phyloP scores from a whole-genome alignment of 768 basidiomycete species.

The Lactarius evosmus region DNA sequence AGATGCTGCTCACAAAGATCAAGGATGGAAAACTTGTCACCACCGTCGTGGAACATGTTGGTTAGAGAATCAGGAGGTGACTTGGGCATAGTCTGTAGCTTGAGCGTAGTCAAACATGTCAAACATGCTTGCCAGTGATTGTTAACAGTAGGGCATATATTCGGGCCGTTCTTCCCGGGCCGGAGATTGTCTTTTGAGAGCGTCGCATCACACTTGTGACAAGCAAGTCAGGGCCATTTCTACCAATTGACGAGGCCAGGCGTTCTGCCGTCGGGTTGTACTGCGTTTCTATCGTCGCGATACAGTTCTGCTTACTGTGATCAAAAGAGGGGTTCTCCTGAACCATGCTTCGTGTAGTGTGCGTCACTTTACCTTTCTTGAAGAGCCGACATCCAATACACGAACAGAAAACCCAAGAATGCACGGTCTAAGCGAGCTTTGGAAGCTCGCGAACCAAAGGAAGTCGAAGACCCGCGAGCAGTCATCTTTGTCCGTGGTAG shows the following conservation, averaged over 20 bases:
- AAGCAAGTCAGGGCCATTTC: neutral
- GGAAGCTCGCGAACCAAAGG: constrained; percentile 83
- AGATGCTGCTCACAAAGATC: constrained; percentile 90
- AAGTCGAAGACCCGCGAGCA: constrained; percentile 83
- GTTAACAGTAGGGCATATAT: too few relatives aligned
- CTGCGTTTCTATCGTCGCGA: neutral
- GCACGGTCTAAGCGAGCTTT: constrained; percentile 89
- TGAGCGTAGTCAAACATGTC: neutral
- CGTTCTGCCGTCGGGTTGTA: neutral
- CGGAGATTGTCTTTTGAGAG: neutral
- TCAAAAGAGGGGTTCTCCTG: neutral
- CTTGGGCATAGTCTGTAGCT: neutral
- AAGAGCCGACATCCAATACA: neutral
- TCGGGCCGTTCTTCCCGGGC: neutral
- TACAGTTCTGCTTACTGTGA: neutral
- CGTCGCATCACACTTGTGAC: neutral
- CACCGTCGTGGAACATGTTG: constrained; percentile 81
- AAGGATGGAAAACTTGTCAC: constrained; percentile 83
- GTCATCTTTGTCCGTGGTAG: constrained; percentile 89
- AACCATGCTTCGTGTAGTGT: constrained; percentile 27
- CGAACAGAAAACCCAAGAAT: constrained; percentile 83
- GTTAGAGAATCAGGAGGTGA: constrained; percentile 36
- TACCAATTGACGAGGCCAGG: neutral
- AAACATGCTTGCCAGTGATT: too few relatives aligned
- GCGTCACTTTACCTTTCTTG: constrained; percentile 1